Percentiles rank a stretch among this genome's conserved stretches.
phyloP scores from a whole-genome alignment of 192 early-diverging fungal species.

The Helicostylum pulchrum region DNA sequence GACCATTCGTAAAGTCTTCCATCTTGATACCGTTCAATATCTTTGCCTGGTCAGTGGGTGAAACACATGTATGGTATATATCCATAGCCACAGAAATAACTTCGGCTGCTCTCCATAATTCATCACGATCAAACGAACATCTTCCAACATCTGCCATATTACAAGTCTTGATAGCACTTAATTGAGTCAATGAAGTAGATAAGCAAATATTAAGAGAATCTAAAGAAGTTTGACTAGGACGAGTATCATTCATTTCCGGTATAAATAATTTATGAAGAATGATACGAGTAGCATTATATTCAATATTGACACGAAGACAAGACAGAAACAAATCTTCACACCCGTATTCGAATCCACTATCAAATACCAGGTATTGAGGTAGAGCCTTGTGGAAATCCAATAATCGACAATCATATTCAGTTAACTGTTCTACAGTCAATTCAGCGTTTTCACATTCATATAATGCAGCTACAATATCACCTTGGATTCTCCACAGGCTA shows the following conservation, averaged over 20 bases:
- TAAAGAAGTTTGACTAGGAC: conserved; percentile 20
- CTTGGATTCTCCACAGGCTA: conserved; percentile 29
- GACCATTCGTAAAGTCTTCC: conserved; percentile 17
- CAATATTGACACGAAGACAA: conserved; percentile 32
- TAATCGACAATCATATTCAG: conserved; percentile 20
- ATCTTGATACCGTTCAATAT: conserved; percentile 26
- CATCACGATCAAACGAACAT: conserved; percentile 38
- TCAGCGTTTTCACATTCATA: conserved; percentile 23
- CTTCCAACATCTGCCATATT: conserved; percentile 8
- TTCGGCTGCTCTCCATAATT: conserved; percentile 36
- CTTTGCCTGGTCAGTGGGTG: conserved; percentile 3
- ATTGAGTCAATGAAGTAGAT: conserved; percentile 18
- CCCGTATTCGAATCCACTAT: conserved; percentile 39
- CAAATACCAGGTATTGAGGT: conserved; percentile 31
- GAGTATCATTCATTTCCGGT: conserved; percentile 23
- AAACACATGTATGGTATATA: conserved; percentile 15
- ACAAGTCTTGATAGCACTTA: conserved; percentile 22
- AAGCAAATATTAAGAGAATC: conserved; percentile 35
- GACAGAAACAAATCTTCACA: conserved; percentile 31
- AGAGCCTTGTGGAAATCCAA: conserved; percentile 13
- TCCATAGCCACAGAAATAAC: conserved; percentile 27
- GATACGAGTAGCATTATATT: conserved; percentile 38
- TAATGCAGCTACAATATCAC: conserved; percentile 22
- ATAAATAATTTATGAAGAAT: conserved; percentile 39
- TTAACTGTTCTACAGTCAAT: conserved; percentile 20